A percentile compares a stretch with the other conserved stretches of the same genome.
These are phyloP conservation scores for Aureobasidium sp. DNA, from an alignment of 2,329 filamentous ascomycete species.

Conservation along the genomic window DNA sequence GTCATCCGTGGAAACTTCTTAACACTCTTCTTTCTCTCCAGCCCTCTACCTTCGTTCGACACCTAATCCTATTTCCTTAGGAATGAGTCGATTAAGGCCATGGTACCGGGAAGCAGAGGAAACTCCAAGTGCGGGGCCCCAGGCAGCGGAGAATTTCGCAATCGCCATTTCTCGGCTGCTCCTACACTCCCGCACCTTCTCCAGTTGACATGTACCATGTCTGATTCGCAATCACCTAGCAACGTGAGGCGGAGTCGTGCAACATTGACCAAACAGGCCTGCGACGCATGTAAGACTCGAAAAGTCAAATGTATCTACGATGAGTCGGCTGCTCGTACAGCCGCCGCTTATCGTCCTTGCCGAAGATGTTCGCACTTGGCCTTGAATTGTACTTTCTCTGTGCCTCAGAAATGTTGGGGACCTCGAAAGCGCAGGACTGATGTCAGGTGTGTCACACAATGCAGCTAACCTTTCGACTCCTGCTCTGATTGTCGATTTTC, in stretches of 20 bases:
- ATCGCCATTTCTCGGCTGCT: neutral
- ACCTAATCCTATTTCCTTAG: too few species aligned
- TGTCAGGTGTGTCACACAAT: neutral
- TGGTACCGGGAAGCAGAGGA: too few species aligned
- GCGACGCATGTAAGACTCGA: neutral
- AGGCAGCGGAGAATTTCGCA: neutral
- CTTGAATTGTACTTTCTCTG: neutral
- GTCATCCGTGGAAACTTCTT: too few species aligned
- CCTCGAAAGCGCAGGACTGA: neutral
- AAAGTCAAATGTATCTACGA: neutral
- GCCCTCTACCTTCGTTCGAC: too few species aligned
- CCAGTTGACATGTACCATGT: neutral
- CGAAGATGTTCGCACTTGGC: neutral
- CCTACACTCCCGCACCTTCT: neutral
- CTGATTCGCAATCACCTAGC: neutral
- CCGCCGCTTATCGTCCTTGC: neutral
- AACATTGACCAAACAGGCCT: neutral
- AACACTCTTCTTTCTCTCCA: too few species aligned
- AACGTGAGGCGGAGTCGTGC: neutral
- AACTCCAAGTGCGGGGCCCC: neutral
- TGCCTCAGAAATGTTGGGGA: neutral
- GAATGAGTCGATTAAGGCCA: too few species aligned
- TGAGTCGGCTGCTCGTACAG: neutral
- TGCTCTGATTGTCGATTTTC: too few species aligned
- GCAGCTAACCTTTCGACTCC: too few species aligned